Conservation (phyloP, 2,329 filamentous ascomycete genomes). For the Dactylellina drechsleri region DNA sequence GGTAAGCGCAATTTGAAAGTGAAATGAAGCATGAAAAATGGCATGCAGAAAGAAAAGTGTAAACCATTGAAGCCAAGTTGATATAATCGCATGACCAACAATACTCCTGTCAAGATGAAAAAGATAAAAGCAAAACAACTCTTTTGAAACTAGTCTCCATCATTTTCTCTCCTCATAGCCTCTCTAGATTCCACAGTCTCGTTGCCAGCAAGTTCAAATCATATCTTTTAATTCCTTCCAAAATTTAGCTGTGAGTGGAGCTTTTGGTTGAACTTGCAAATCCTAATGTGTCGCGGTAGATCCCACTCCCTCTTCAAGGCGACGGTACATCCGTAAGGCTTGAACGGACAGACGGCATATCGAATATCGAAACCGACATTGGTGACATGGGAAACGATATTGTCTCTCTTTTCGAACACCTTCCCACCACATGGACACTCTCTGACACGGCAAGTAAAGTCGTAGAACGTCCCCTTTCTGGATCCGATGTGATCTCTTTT, state of each 20-base stretch:
- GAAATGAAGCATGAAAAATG: too few species aligned
- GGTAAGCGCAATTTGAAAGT: too few species aligned
- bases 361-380: constrained; percentile 48
- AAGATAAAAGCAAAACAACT: too few species aligned
- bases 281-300: constrained; percentile 18
- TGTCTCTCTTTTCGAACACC: constrained; percentile 41
- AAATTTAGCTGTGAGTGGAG: too few species aligned
- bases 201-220: not conserved
- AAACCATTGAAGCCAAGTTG: too few species aligned
- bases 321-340: constrained; percentile 10
- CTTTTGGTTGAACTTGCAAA: constrained; percentile 29
- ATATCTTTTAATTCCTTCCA: not conserved
- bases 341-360: constrained; percentile 34
- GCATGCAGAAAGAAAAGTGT: too few species aligned
- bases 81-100: too few species aligned
- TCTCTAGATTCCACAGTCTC: not conserved
- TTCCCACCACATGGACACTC: constrained; percentile 28
- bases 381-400: constrained; percentile 46
- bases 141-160: too few species aligned
- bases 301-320: constrained; percentile 48
- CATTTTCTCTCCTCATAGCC: too few species aligned
- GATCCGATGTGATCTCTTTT: constrained; percentile 37
- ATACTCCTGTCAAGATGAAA: too few species aligned
- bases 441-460: constrained; percentile 47
- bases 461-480: not conserved